Evolutionary conservation across 2,329 filamentous ascomycete species (phyloP), one percentile per base, ranked within the genome.

Genomic region (Emericellopsis cladophorae): DNA sequence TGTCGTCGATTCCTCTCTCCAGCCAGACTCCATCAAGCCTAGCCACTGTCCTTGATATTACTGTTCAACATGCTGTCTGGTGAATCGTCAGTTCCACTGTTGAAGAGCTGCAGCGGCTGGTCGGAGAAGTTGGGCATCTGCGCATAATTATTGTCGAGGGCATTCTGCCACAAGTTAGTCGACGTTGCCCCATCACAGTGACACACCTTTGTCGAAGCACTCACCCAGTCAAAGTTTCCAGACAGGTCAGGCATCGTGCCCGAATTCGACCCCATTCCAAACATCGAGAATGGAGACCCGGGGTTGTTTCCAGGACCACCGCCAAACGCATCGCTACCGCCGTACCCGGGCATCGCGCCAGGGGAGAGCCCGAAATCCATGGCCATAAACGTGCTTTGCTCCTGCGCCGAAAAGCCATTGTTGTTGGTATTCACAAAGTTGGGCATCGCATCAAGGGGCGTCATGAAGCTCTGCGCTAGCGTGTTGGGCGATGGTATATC

Each of bases 211-310:
- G 15, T 32, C 11, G 9, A 14, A 35, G 9, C 37, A 51, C 71
- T 55, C 64, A 76, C 74, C 74, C 74, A 78, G 56, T 78, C 72
- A 51, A 78, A 73, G 38, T 69, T 74, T 35, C 61, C 56, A 29
- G 63, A 60, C 39, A 76, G 58, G 31, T 72, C 69, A 15, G 40
- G 29, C 8, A 51, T 51, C 24, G 47, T 41, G 10, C 48, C 53
- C 11, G 50, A 39, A 4, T 44, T 15, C 26, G 15, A 32, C 39
- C 24, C 47, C 39, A 47, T 54, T 15, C 60, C 59, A 45, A 75
- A 70, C 66, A 76, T 71, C 37, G 67, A 67, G 44, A 74, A 65
- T 4, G 72, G 70, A 36, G 70, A 74, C 26, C 9, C 26, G 26
- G 26, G 26, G 7, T 29, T 29, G 26, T 29, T 29, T 4, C 26